Percentiles rank a stretch among this genome's conserved stretches.
These are phyloP conservation scores for Eutrema salsugineum DNA, from an alignment of 441 rosid species.

Conservation along the genomic window DNA sequence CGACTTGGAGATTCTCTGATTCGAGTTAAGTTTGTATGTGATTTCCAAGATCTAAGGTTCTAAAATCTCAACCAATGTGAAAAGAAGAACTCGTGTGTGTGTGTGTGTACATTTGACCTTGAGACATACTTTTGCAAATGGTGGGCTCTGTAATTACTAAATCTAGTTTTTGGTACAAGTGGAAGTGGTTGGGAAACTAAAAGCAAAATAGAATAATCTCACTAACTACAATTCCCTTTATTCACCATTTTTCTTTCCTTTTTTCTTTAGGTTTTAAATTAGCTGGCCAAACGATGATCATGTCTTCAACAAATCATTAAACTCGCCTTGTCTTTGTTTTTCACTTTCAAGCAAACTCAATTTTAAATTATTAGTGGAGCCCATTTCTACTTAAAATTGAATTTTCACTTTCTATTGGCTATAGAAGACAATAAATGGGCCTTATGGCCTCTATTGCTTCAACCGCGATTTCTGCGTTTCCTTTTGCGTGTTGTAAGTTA, in stretches of 20 bases:
- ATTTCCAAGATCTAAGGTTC: conserved; percentile 1
- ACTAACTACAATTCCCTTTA: not conserved
- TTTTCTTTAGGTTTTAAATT: not conserved
- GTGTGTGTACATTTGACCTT: conserved; percentile 27
- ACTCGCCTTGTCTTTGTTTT: not conserved
- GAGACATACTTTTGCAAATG: conserved; percentile 14
- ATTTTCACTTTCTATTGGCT: too few species aligned
- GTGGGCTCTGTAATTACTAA: conserved; percentile 30
- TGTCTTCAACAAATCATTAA: conserved; percentile 20
- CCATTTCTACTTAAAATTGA: not conserved
- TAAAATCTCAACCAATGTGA: conserved; percentile 25
- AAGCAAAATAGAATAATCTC: conserved; percentile 18
- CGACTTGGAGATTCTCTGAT: conserved; percentile 17
- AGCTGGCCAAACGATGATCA: conserved; percentile 23
- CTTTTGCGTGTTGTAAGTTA: not conserved
- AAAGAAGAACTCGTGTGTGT: conserved; percentile 24
- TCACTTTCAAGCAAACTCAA: conserved; percentile 13
- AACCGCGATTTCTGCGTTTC: not conserved
- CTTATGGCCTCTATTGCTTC: not conserved
- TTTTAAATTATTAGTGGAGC: conserved; percentile 5
- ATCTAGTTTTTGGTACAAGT: conserved; percentile 27
- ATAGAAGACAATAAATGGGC: too few species aligned
- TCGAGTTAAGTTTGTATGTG: not conserved
- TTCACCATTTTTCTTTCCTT: not conserved
- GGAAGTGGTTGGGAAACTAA: conserved; percentile 31